These are phyloP conservation scores for Cryptococcus floricola DNA, from an alignment of 1,284 basidiomycete species.

Conservation along the genomic window DNA sequence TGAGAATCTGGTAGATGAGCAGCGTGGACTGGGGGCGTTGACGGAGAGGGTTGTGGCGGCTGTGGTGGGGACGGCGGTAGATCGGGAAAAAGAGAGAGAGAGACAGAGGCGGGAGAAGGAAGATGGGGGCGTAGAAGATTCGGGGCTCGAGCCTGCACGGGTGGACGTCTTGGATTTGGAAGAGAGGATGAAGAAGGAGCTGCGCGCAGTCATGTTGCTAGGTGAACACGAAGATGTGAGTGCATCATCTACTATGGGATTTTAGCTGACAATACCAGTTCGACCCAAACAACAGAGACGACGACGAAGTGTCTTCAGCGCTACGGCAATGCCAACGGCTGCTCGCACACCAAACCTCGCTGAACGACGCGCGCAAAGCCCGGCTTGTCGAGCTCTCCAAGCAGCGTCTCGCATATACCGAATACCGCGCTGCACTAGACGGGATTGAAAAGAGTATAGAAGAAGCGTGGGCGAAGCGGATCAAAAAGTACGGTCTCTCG, in stretches of 20 bases:
- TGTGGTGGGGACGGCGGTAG: constrained; percentile 54
- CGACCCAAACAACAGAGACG: constrained; percentile 70
- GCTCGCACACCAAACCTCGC: constrained; percentile 67
- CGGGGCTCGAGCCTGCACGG: constrained; percentile 21
- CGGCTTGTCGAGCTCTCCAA: constrained; percentile 74
- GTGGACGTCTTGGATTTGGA: constrained; percentile 55
- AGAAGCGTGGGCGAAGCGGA: constrained; percentile 50
- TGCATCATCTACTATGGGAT: constrained; percentile 1
- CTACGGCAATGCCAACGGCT: constrained; percentile 83
- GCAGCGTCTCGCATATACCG: constrained; percentile 82
- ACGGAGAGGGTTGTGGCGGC: constrained; percentile 63
- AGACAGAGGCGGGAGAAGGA: constrained; percentile 45
- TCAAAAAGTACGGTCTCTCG: constrained; percentile 56
- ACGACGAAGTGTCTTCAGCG: constrained; percentile 88
- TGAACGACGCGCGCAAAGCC: constrained; percentile 76
- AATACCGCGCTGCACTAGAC: constrained; percentile 75
- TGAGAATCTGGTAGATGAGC: constrained; percentile 41
- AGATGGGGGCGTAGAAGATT: constrained; percentile 11
- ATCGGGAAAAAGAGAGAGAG: constrained; percentile 55
- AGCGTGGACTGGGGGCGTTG: constrained; percentile 39
- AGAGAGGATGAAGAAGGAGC: constrained; percentile 54
- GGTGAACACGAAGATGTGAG: constrained; percentile 53
- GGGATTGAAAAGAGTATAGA: constrained; percentile 76
- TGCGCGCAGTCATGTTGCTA: constrained; percentile 54
- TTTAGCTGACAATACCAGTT: constrained; percentile 53